Evolutionary conservation across 208 protist genomes (phyloP), one percentile per base, ranked within the genome.

Genomic region (Leishmania tarentolae): DNA sequence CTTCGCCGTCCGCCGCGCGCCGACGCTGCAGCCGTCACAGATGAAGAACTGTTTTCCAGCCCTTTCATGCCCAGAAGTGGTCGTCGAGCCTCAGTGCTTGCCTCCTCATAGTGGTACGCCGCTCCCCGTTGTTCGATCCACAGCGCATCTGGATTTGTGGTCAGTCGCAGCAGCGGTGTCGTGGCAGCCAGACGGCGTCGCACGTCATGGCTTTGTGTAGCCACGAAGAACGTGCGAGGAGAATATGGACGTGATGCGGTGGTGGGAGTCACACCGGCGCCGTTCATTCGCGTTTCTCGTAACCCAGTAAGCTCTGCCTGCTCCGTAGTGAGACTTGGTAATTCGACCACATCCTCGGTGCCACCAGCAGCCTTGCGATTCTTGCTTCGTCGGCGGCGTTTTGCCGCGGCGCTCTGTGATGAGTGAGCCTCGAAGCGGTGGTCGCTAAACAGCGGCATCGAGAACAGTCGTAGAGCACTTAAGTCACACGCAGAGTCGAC

Each of bases 171-270:
- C 78, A 97, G 83, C 42, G 87, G 90, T 15, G 92, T 76, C 40
- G 76, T 78, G 0, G 66, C 66, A 17, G 90, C 84, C 15, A 97
- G 83, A 28, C 82, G 84, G 50, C 88, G 78, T 46, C 93, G 90
- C 63, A 94, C 87, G 76, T 97, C 92, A 78, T 95, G 92, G 46
- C 87, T 95, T 75, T 97, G 93, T 46, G 93, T 93, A 1, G 93
- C 93, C 13, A 95, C 86, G 82, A 94, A 95, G 75, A 86, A 87
- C 31, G 74, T 75, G 1, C 85, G 80, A 6, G 75, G 71, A 8
- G 42, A 9, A 52, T 37, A 83, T 6, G 79, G 79, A 21, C 19
- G 35, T 13, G 85, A 84, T 8, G 61, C 11, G 28, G 70, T 56
- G 72, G 68, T 31, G 40, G 44, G 31, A 17, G 61, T 21, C 28